Conservation (phyloP, 257 asterid genomes). For the Linderniella brevidens region DNA sequence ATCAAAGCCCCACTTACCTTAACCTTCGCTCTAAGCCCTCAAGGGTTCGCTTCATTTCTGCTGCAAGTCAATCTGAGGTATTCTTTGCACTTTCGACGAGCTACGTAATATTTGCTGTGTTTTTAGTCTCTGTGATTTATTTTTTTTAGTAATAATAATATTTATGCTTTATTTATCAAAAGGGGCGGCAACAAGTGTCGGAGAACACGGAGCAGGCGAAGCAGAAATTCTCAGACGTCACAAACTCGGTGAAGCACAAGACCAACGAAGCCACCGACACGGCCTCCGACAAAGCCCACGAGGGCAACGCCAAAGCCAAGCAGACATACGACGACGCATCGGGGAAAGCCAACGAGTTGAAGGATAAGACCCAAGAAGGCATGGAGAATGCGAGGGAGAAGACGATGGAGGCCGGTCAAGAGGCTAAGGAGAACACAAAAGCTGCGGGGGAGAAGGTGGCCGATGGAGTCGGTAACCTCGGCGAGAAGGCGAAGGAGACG, state of each 20-base stretch:
- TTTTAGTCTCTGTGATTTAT: no score
- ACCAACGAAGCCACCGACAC: slow-evolving; percentile 15
- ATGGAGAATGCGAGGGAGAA: slow-evolving; percentile 22
- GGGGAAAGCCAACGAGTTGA: slow-evolving; percentile 2
- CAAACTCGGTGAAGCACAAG: slow-evolving; percentile 12
- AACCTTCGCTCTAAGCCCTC: slow-evolving; percentile 14
- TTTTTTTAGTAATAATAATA: no score
- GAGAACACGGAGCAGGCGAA: slow-evolving; percentile 25
- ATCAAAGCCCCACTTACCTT: slow-evolving; percentile 12
- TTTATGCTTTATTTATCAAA: background rate
- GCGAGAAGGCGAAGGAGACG: slow-evolving; percentile 21
- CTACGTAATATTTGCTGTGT: no score
- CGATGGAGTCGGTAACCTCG: slow-evolving; percentile 25
- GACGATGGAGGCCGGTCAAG: slow-evolving; percentile 15
- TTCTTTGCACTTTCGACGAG: no score
- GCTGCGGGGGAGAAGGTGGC: slow-evolving; percentile 6
- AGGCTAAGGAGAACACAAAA: slow-evolving; percentile 18
- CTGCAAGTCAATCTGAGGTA: slow-evolving; percentile 39
- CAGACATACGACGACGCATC: slow-evolving; percentile 15
- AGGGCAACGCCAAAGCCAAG: background rate
- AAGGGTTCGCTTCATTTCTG: slow-evolving; percentile 50
- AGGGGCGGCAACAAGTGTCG: slow-evolving; percentile 7
- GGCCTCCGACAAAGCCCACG: slow-evolving; percentile 10
- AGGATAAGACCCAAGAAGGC: slow-evolving; percentile 11
- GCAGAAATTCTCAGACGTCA: slow-evolving; percentile 15